Base-by-base conservation (phyloP, 306 rosid genomes). In the Arachis hypogaea region DNA sequence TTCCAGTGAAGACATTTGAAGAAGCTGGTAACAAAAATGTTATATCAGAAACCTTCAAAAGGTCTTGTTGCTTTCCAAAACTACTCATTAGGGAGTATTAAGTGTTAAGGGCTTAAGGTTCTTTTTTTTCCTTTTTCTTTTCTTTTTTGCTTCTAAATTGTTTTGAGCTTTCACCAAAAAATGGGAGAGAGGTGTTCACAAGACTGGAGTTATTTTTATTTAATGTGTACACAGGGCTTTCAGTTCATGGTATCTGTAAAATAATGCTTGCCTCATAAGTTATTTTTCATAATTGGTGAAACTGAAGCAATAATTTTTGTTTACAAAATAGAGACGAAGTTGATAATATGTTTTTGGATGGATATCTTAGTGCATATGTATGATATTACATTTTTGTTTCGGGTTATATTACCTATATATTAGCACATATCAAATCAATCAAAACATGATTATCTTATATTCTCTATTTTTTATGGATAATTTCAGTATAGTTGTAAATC, bases 21-120 rank as follows among this genome's bases (percentile, higher is more conserved):
- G 74, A 70, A 62, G 72, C 59, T 51, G 8, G 16, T 68, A 83
- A 55, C 70, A 47, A 59, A 59, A 46, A 58, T 72, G 82, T 71
- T 73, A 55, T 59, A 80, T 55, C 47, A 42, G 77, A 73, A 82
- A 79, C 85, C 74, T 71, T 82, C 74, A n/a, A 77, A 77, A 71
- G 79, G 86, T 63, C 59, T 38, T 69, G 80, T 66, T 82, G 75
- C 59, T 61, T 67, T 57, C 16, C 52, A 47, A 60, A 49, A 64
- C 78, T 69, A 81, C 70, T 62, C 67, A 44, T 76, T 76, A 44
- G 63, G 51, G 74, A 83, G 40, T 72, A 80, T 67, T 66, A 63
- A 63, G 69, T 69, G 71, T 77, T 55, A 59, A 77, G 71, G 73
- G 80, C 84, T 79, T 57, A 75, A 77, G 75, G 78, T 7, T 33